Evolutionary conservation across 192 early-diverging fungal species (phyloP).

Genomic region (Podochytrium sp.): DNA sequence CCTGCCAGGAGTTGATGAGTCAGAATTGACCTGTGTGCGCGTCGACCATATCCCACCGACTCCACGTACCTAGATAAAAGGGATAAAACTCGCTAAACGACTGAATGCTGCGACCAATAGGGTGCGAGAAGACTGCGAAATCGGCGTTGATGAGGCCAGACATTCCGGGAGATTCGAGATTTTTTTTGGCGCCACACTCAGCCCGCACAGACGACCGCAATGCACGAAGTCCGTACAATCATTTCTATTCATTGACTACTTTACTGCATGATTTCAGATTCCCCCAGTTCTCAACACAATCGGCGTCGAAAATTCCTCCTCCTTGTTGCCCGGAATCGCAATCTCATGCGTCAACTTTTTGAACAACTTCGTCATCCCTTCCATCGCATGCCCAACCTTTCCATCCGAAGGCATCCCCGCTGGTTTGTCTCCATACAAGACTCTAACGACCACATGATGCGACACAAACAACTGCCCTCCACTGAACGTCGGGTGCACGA

Average conservation of each 20-base stretch:
- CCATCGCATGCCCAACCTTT: background rate
- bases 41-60: no score
- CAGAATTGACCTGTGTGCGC: constrained; percentile 11
- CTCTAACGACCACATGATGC: constrained; percentile 1
- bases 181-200: background rate
- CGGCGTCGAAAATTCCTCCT: background rate
- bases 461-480: constrained; percentile 8
- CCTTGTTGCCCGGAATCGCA: background rate
- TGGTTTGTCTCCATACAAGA: constrained; percentile 10
- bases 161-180: no score
- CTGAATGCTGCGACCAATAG: constrained; percentile 46
- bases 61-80: constrained; percentile 70
- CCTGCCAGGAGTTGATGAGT: constrained; percentile 1
- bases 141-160: constrained; percentile 33
- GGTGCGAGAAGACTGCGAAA: constrained; percentile 32
- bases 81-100: constrained; percentile 69
- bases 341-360: constrained; percentile 1
- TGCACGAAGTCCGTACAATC: no score
- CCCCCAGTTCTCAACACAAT: constrained; percentile 13
- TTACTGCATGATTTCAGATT: no score
- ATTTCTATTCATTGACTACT: no score
- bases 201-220: no score
- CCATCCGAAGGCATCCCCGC: background rate
- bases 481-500: constrained; percentile 21
- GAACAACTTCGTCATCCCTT: background rate